Conservation (phyloP, 169 alveolate genomes). For the Plasmodium adleri region DNA sequence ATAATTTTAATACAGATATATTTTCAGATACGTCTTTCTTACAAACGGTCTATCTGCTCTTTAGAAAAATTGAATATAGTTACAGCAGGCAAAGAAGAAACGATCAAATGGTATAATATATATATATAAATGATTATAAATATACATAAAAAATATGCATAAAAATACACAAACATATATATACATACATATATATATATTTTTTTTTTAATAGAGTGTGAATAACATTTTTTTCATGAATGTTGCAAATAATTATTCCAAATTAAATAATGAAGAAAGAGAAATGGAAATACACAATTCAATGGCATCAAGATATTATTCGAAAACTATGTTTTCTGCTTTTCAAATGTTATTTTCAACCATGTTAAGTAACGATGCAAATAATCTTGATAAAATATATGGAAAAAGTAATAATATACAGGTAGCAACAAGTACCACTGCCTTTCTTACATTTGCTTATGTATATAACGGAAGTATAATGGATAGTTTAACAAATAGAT, state of each 20-base stretch:
- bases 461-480: conserved; percentile 32
- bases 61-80: conserved; percentile 32
- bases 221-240: conserved; percentile 21
- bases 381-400: conserved; percentile 33
- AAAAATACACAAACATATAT: background rate
- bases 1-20: conserved; percentile 13
- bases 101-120: conserved; percentile 27
- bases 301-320: conserved; percentile 40
- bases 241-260: conserved; percentile 28
- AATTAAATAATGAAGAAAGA: conserved; percentile 29
- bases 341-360: conserved; percentile 26
- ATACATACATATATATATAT: background rate
- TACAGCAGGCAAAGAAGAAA: conserved; percentile 30
- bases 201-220: conserved; percentile 21
- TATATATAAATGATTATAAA: background rate
- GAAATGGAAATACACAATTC: conserved; percentile 15
- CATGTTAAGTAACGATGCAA: conserved; percentile 6
- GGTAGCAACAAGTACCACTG: background rate
- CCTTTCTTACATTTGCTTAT: conserved; percentile 6
- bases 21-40: conserved; percentile 39
- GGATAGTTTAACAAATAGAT: conserved; percentile 38
- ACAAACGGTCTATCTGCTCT: conserved; percentile 35
- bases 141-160: too few relatives aligned
- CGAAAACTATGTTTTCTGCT: conserved; percentile 29
- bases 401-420: background rate